A percentile compares a stretch with the other conserved stretches of the same genome.
Evolutionary conservation across 352 stramenopile genomes (phyloP).

Genomic region (Saprolegnia diclina): DNA sequence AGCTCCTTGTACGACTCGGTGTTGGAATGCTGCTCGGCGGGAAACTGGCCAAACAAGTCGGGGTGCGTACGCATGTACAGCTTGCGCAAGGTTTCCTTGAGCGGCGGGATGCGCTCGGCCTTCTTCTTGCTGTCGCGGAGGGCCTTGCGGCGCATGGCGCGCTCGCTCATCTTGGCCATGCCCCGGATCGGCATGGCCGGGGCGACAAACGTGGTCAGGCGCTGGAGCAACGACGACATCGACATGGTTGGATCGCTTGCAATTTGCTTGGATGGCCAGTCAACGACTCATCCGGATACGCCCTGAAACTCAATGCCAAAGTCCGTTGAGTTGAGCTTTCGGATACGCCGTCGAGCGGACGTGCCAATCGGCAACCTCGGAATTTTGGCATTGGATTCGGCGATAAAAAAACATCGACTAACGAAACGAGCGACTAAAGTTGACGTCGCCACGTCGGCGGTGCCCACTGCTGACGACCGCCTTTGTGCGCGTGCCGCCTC

Average conservation of each 20-base stretch:
- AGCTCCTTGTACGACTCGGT: constrained; percentile 76
- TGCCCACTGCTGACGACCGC: too few relatives aligned
- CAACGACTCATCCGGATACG: constrained; percentile 19
- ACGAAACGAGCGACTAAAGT: too few relatives aligned
- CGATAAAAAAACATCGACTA: too few relatives aligned
- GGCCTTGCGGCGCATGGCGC: constrained; percentile 61
- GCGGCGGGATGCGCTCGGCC: constrained; percentile 43
- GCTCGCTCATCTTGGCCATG: constrained; percentile 58
- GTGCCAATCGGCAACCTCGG: not conserved
- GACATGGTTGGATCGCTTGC: constrained; percentile 1
- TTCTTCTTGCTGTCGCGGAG: constrained; percentile 74
- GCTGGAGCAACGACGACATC: constrained; percentile 2
- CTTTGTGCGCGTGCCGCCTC: too few relatives aligned
- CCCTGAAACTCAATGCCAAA: constrained; percentile 14
- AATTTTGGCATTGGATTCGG: too few relatives aligned
- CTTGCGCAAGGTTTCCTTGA: constrained; percentile 76
- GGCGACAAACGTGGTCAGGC: not conserved
- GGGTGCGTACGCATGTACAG: constrained; percentile 76
- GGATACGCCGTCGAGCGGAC: not conserved
- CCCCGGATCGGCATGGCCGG: constrained; percentile 1
- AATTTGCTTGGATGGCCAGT: not conserved
- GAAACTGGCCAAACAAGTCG: constrained; percentile 69
- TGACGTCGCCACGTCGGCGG: too few relatives aligned
- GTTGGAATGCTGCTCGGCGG: constrained; percentile 55
- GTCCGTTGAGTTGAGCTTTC: constrained; percentile 1